Evolutionary conservation across 1,284 basidiomycete genomes (phyloP), one percentile per base, ranked within the genome.

Genomic region (Taiwanofungus camphoratus): DNA sequence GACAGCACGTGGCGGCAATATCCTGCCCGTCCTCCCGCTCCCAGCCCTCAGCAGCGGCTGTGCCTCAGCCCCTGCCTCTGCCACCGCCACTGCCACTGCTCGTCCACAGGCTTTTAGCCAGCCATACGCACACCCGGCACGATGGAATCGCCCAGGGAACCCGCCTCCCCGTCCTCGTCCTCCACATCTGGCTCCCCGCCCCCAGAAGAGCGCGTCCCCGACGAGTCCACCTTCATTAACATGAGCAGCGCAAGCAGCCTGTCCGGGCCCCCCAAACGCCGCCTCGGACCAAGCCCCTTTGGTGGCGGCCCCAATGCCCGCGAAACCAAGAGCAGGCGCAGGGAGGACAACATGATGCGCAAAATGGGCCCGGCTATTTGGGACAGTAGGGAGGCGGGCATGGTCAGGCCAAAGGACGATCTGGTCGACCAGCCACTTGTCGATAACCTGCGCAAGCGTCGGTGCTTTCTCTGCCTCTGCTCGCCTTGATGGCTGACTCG

Each of bases 281-380:
- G 68, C 23, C 34, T 59, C 61, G 36, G 39, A 41, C 18, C 43
- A 42, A 13, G 45, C 49, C 21, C 35, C 34, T 6, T 31, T 26
- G 37, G n/a, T n/a, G n/a, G 27, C 3, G 41, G 41, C 1, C 43
- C 45, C 18, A 53, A 63, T 27, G 48, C 54, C 22, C 58, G 62
- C 34, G 71, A 73, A 26, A 52, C 64, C 1, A 72, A 72, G 54
- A 61, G 60, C 31, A 64, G 69, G 51, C 60, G 67, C 41, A 62
- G 70, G 37, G 70, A 73, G 29, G 62, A 70, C 26, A 24, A 43
- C 46, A n/a, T 35, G 39, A 34, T 30, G 38, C 26, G 57, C 44
- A 12, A 47, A 52, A 32, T 16, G 54, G 23, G 59, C n/a, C 29
- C 32, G 31, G 12, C 36, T 23, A 18, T 48, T 11, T 53, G 50